Conservation (phyloP, 345 rosid species). For the Trapa bicornis region DNA sequence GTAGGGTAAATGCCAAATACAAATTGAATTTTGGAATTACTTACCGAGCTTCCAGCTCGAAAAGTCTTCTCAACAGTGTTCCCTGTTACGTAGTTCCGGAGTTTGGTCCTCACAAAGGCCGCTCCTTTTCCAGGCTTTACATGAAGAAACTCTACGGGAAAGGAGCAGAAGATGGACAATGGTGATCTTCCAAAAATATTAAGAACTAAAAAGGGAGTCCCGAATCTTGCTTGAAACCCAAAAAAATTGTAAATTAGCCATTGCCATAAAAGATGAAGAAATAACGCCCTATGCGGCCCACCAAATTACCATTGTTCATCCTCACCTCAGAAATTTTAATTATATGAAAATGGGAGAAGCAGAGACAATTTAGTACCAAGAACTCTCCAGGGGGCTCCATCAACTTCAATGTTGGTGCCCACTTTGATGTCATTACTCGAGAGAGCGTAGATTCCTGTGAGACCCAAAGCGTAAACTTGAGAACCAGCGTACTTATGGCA, state of each 20-base stretch:
- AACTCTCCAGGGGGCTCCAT: slow-evolving; percentile 90
- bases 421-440: slow-evolving; percentile 86
- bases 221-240: too few relatives aligned
- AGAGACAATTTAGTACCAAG: slow-evolving; percentile 33
- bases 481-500: not conserved
- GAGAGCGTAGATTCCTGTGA: slow-evolving; percentile 52
- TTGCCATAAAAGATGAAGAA: too few relatives aligned
- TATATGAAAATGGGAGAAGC: too few relatives aligned
- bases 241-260: too few relatives aligned
- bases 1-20: not conserved
- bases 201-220: too few relatives aligned
- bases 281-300: too few relatives aligned
- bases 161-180: not conserved
- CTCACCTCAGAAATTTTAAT: not conserved
- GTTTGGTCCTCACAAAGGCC: slow-evolving; percentile 87
- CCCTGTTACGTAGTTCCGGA: slow-evolving; percentile 63
- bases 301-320: too few relatives aligned
- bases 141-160: slow-evolving; percentile 70
- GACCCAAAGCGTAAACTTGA: not conserved
- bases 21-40: slow-evolving; percentile 3
- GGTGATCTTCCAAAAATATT: too few relatives aligned
- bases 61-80: slow-evolving; percentile 90
- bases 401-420: slow-evolving; percentile 70
- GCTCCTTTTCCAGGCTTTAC: slow-evolving; percentile 97
- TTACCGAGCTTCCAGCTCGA: slow-evolving; percentile 79